A percentile compares a stretch with the other conserved stretches of the same genome.
Evolutionary conservation across 495 filamentous ascomycete species (phyloP).

Genomic region (Diplogelasinospora grovesii): DNA sequence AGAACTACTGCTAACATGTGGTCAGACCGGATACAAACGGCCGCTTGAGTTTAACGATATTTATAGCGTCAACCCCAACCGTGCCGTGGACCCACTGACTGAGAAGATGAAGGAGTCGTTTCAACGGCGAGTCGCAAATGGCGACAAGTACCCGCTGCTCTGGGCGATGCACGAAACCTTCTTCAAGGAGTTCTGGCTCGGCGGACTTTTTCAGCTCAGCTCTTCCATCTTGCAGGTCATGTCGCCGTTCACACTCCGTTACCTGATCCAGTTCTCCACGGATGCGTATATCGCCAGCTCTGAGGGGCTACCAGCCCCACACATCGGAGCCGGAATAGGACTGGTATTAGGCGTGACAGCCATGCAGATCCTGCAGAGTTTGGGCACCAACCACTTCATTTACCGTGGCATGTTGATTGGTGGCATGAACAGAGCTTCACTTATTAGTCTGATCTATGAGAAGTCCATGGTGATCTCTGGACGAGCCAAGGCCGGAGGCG

Average conservation of each 20-base stretch:
- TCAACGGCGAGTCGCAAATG: slow-evolving; percentile 54
- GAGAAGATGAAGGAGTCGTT: slow-evolving; percentile 59
- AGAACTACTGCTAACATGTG: slow-evolving; percentile 6
- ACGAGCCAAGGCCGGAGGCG: slow-evolving; percentile 63
- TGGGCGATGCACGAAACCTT: slow-evolving; percentile 85
- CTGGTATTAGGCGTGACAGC: slow-evolving; percentile 66
- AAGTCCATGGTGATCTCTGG: slow-evolving; percentile 79
- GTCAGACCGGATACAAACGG: slow-evolving; percentile 70
- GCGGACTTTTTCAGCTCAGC: slow-evolving; percentile 67
- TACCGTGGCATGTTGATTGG: slow-evolving; percentile 77
- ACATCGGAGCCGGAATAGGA: slow-evolving; percentile 62
- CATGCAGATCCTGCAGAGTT: slow-evolving; percentile 68
- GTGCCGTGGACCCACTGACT: slow-evolving; percentile 62
- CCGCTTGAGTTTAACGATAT: slow-evolving; percentile 79
- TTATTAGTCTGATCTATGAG: slow-evolving; percentile 71
- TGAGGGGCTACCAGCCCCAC: slow-evolving; percentile 44
- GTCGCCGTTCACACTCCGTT: slow-evolving; percentile 65
- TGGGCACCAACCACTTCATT: slow-evolving; percentile 74
- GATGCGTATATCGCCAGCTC: slow-evolving; percentile 62
- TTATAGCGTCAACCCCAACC: slow-evolving; percentile 76
- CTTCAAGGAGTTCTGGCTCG: slow-evolving; percentile 75
- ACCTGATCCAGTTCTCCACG: slow-evolving; percentile 71
- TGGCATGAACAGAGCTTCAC: slow-evolving; percentile 64
- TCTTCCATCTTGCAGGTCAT: slow-evolving; percentile 66
- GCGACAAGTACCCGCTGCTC: slow-evolving; percentile 66